Evolutionary conservation across 2,329 filamentous ascomycete genomes (phyloP).

Genomic region (Ophiobolus disseminans): DNA sequence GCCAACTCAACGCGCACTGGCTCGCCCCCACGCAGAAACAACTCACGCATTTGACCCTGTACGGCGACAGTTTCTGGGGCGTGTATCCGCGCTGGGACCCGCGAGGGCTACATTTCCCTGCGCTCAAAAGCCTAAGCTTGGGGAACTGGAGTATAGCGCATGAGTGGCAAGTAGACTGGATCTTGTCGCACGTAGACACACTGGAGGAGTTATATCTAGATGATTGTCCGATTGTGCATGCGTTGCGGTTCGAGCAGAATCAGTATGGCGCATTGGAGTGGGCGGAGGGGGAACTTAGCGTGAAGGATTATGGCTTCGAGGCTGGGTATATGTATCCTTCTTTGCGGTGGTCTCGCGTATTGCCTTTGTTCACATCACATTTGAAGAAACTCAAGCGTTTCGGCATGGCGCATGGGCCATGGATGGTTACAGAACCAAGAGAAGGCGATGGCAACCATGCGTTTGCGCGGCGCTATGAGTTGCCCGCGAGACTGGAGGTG

Average conservation of each 20-base stretch:
- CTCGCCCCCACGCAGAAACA: slow-evolving; percentile 11
- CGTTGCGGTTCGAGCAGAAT: background rate
- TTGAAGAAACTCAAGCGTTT: background rate
- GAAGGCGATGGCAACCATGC: background rate
- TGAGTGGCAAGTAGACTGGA: slow-evolving; percentile 55
- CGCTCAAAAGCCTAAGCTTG: slow-evolving; percentile 48
- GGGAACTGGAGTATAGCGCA: slow-evolving; percentile 52
- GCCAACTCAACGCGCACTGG: slow-evolving; percentile 1
- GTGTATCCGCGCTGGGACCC: slow-evolving; percentile 51
- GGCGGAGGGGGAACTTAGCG: background rate
- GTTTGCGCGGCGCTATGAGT: background rate
- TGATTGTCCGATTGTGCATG: background rate
- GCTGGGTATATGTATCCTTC: background rate
- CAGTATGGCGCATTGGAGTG: background rate
- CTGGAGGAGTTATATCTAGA: background rate
- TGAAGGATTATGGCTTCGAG: background rate
- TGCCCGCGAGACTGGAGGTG: background rate
- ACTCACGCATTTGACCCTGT: slow-evolving; percentile 47
- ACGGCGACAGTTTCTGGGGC: slow-evolving; percentile 39
- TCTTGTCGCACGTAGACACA: slow-evolving; percentile 17
- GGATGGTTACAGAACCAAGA: background rate
- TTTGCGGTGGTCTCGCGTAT: background rate
- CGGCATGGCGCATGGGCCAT: background rate
- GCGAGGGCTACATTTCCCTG: slow-evolving; percentile 44
- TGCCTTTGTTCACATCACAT: background rate